Percentiles rank a stretch among this genome's conserved stretches.
These are phyloP conservation scores for Sordariomycetes sp. DNA, from an alignment of 2,329 filamentous ascomycete species.

Conservation along the genomic window DNA sequence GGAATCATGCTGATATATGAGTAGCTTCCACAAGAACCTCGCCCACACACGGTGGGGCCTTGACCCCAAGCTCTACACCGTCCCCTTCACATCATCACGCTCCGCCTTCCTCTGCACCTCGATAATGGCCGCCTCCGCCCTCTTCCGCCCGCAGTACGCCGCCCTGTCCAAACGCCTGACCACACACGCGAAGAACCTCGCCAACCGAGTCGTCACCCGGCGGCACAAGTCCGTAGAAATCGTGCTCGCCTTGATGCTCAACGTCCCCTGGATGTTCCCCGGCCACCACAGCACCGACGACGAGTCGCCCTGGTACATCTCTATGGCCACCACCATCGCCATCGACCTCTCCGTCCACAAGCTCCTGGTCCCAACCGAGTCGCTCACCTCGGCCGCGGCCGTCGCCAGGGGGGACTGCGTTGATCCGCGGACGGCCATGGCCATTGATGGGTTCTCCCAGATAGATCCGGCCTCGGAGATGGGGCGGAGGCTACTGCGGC, in stretches of 20 bases:
- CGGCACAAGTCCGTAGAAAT: slow-evolving; percentile 63
- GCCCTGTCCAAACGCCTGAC: slow-evolving; percentile 56
- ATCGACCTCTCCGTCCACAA: slow-evolving; percentile 62
- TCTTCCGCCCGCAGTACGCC: slow-evolving; percentile 54
- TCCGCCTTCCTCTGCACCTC: slow-evolving; percentile 65
- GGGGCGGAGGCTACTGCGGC: slow-evolving; percentile 50
- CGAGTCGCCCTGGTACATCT: slow-evolving; percentile 61
- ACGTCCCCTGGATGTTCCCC: slow-evolving; percentile 65
- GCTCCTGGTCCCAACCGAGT: slow-evolving; percentile 45
- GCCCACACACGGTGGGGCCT: slow-evolving; percentile 67
- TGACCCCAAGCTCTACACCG: slow-evolving; percentile 55
- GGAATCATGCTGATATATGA: background rate
- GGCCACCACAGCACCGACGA: slow-evolving; percentile 60
- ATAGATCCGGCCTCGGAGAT: slow-evolving; percentile 49
- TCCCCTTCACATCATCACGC: slow-evolving; percentile 53
- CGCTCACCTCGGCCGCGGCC: slow-evolving; percentile 27
- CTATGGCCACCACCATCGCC: slow-evolving; percentile 58
- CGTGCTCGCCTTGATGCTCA: slow-evolving; percentile 64
- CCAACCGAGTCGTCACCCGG: slow-evolving; percentile 48
- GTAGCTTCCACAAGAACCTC: slow-evolving; percentile 57
- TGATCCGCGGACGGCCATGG: slow-evolving; percentile 53
- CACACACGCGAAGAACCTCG: slow-evolving; percentile 52
- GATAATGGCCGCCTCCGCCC: slow-evolving; percentile 55
- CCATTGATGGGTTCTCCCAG: slow-evolving; percentile 57
- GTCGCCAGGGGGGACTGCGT: slow-evolving; percentile 58